phyloP scores from a whole-genome alignment of 306 rosid species.

The Medicago truncatula region MtrunA17r5.0-ANR NC_053043.1:42204001-42204500 shows the following conservation, averaged over 20 bases:
- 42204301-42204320: slow-evolving; percentile 96
- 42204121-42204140: not conserved
- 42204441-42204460: slow-evolving; percentile 82
- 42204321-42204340: slow-evolving; percentile 84
- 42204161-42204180: slow-evolving; percentile 11
- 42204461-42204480: slow-evolving; percentile 83
- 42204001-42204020: slow-evolving; percentile 2
- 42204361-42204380: slow-evolving; percentile 99
- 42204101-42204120: too few relatives aligned
- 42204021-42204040: not conserved
- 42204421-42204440: slow-evolving; percentile 92
- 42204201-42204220: slow-evolving; percentile 4
- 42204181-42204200: not conserved
- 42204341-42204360: slow-evolving; percentile 94
- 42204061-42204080: not conserved
- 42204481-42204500: slow-evolving; percentile 87
- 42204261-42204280: slow-evolving; percentile 69
- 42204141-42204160: slow-evolving; percentile 2
- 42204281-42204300: slow-evolving; percentile 98
- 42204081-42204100: not conserved
- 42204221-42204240: slow-evolving; percentile 29
- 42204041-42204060: not conserved
- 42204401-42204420: slow-evolving; percentile 95
- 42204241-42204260: slow-evolving; percentile 53
- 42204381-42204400: slow-evolving; percentile 82